Evolutionary conservation across 257 asterid genomes (phyloP).

Genomic region (Paraleonurus japonicus): DNA sequence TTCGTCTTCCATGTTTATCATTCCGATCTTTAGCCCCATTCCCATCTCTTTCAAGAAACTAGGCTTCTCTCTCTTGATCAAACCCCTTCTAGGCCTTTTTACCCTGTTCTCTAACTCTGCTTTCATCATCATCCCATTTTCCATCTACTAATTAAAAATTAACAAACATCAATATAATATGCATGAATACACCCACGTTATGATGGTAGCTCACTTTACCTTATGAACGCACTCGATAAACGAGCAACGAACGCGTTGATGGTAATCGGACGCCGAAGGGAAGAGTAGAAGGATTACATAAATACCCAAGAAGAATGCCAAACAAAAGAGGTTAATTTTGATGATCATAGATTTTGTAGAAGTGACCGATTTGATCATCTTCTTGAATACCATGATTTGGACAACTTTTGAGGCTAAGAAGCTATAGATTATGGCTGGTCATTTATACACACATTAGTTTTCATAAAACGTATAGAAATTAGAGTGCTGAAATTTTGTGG

Average conservation of each 20-base stretch:
- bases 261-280: slow-evolving; percentile 60
- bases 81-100: slow-evolving; percentile 33
- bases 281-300: slow-evolving; percentile 52
- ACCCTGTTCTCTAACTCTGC: slow-evolving; percentile 43
- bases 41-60: slow-evolving; percentile 52
- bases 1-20: slow-evolving; percentile 81
- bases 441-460: slow-evolving; percentile 13
- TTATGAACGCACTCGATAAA: slow-evolving; percentile 67
- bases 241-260: slow-evolving; percentile 64
- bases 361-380: slow-evolving; percentile 50
- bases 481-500: neutral
- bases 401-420: neutral
- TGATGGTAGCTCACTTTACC: slow-evolving; percentile 98
- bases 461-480: slow-evolving; percentile 2
- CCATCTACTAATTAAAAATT: slow-evolving; percentile 23
- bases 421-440: neutral
- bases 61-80: slow-evolving; percentile 63
- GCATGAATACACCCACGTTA: too few species aligned
- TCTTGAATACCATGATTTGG: slow-evolving; percentile 37
- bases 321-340: slow-evolving; percentile 59
- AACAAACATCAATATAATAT: neutral
- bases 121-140: slow-evolving; percentile 65
- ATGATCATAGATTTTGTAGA: slow-evolving; percentile 59
- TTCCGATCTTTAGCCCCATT: slow-evolving; percentile 56
- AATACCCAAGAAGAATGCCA: slow-evolving; percentile 55